phyloP scores from a whole-genome alignment of 345 rosid species.

The Eucalyptus rudis region DNA sequence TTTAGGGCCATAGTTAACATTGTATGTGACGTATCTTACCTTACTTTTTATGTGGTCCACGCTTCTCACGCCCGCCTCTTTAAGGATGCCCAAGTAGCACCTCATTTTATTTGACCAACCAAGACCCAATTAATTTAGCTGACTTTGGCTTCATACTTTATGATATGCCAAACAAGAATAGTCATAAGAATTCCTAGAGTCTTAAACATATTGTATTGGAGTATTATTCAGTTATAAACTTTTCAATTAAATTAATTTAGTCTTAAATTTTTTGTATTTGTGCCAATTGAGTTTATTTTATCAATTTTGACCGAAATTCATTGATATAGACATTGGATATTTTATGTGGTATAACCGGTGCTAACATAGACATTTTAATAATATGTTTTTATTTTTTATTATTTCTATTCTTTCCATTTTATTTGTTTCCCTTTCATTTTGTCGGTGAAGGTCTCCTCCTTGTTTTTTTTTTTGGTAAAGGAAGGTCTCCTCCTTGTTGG shows the following conservation, averaged over 20 bases:
- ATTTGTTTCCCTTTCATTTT: not conserved
- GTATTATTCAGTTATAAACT: rapidly evolving
- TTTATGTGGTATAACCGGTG: rapidly evolving
- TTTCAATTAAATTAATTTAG: too few relatives aligned
- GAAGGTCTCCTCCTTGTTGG: not conserved
- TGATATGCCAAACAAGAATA: not conserved
- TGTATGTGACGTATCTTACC: not conserved
- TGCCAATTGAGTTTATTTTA: too few relatives aligned
- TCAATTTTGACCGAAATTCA: too few relatives aligned
- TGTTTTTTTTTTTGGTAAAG: too few relatives aligned
- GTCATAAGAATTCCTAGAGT: not conserved
- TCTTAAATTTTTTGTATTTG: too few relatives aligned
- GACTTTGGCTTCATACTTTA: not conserved
- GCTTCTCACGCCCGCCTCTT: not conserved
- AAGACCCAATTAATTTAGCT: not conserved
- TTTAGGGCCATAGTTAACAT: not conserved
- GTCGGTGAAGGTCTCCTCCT: not conserved
- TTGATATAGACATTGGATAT: rapidly evolving
- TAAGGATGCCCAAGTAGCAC: not conserved
- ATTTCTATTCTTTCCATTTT: too few relatives aligned
- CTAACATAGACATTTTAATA: too few relatives aligned
- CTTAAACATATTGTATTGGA: too few relatives aligned
- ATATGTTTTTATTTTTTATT: too few relatives aligned
- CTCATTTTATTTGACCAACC: not conserved
- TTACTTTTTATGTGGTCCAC: not conserved